phyloP scores from a whole-genome alignment of 352 stramenopile genomes.

The Phytophthora capsici region DNA sequence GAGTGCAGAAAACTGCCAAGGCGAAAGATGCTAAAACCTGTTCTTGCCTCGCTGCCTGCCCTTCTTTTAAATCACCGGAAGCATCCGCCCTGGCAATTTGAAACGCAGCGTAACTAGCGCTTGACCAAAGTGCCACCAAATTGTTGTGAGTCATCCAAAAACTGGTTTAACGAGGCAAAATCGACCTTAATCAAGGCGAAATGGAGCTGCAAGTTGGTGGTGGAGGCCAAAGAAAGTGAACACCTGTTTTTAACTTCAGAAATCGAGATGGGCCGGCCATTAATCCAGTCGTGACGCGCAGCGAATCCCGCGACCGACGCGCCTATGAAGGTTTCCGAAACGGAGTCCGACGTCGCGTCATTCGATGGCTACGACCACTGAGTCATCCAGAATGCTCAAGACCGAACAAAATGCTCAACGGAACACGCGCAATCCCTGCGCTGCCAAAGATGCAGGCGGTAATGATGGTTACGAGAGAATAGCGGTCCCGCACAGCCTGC shows the following conservation, averaged over 20 bases:
- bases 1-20: slow-evolving; percentile 13
- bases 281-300: slow-evolving; percentile 19
- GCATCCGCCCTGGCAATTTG: background rate
- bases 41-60: too few relatives aligned
- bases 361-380: slow-evolving; percentile 1
- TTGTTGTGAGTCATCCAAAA: too few relatives aligned
- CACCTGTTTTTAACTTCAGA: slow-evolving; percentile 19
- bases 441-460: slow-evolving; percentile 42
- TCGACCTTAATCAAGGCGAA: too few relatives aligned
- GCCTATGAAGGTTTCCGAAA: slow-evolving; percentile 15
- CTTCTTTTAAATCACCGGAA: slow-evolving; percentile 8
- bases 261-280: slow-evolving; percentile 17
- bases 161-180: too few relatives aligned
- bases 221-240: slow-evolving; percentile 15
- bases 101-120: background rate
- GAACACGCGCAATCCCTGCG: slow-evolving; percentile 31
- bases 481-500: slow-evolving; percentile 25
- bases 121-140: too few relatives aligned
- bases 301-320: slow-evolving; percentile 11
- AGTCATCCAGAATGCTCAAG: slow-evolving; percentile 18
- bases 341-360: slow-evolving; percentile 12
- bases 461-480: slow-evolving; percentile 34
- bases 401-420: slow-evolving; percentile 31
- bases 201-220: background rate
- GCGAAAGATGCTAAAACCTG: too few relatives aligned